phyloP scores from a whole-genome alignment of 164 flowering plant genomes.

The Annona squamosa region DNA sequence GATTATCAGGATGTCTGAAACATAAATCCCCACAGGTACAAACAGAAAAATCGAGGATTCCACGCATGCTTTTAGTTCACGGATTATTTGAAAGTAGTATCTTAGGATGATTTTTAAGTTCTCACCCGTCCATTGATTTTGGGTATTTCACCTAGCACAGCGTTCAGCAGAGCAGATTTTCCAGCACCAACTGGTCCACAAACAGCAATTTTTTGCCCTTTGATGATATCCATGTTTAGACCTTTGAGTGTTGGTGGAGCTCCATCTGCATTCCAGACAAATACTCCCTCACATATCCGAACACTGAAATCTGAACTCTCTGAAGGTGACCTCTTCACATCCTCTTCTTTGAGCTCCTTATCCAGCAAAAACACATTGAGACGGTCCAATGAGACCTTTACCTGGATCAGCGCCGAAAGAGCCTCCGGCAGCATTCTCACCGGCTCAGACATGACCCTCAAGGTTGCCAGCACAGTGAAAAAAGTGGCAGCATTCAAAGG shows the following conservation, averaged over 20 bases:
- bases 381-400: conserved; percentile 65
- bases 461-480: conserved; percentile 63
- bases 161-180: conserved; percentile 67
- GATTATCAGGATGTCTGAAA: no score
- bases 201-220: conserved; percentile 68
- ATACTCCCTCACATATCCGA: conserved; percentile 38
- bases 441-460: conserved; percentile 63
- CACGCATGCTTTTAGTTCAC: not conserved
- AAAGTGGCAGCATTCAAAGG: conserved; percentile 65
- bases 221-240: conserved; percentile 34
- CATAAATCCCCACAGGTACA: not conserved
- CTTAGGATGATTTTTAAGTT: not conserved
- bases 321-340: not conserved
- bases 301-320: conserved; percentile 17
- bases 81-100: not conserved
- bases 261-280: conserved; percentile 60
- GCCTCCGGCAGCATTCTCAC: conserved; percentile 62
- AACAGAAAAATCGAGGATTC: not conserved
- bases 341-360: conserved; percentile 48
- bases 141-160: conserved; percentile 79
- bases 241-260: conserved; percentile 28
- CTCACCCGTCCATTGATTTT: conserved; percentile 70
- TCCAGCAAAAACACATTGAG: conserved; percentile 48
- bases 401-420: conserved; percentile 65
- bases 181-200: conserved; percentile 95